These are phyloP conservation scores for Ilyonectria robusta DNA, from an alignment of 2,329 filamentous ascomycete species.

Conservation along the genomic window DNA sequence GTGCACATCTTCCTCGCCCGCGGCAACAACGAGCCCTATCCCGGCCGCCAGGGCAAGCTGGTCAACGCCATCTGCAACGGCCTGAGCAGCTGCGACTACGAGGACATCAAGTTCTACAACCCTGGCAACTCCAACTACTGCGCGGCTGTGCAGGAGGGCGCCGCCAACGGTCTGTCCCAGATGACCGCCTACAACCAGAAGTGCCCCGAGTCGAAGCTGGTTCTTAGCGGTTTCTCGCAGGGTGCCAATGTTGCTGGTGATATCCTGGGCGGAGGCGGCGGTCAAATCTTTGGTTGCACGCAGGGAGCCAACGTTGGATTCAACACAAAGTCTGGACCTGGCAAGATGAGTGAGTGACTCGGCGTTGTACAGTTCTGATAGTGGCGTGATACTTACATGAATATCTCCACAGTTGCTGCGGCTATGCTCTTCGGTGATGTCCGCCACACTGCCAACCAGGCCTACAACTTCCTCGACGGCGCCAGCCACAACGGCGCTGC, in stretches of 20 bases:
- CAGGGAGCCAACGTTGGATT: not conserved
- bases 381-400: not conserved
- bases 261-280: constrained; percentile 52
- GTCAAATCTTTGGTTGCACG: constrained; percentile 1
- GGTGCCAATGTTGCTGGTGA: constrained; percentile 57
- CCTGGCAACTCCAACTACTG: constrained; percentile 52
- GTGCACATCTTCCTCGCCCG: constrained; percentile 49
- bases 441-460: constrained; percentile 51
- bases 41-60: constrained; percentile 48
- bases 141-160: constrained; percentile 54
- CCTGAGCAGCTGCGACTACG: constrained; percentile 48
- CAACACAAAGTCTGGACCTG: not conserved
- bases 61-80: constrained; percentile 48
- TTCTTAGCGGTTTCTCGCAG: constrained; percentile 59
- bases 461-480: constrained; percentile 51
- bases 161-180: constrained; percentile 52
- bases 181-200: constrained; percentile 56
- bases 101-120: constrained; percentile 52
- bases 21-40: constrained; percentile 50
- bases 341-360: constrained; percentile 6
- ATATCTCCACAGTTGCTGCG: not conserved
- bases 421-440: constrained; percentile 47
- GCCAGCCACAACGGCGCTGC: constrained; percentile 37
- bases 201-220: constrained; percentile 58
- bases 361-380: accelerated